Base-by-base conservation (phyloP, 2,329 filamentous ascomycete genomes). In the Ceratocystis variospora region DNA sequence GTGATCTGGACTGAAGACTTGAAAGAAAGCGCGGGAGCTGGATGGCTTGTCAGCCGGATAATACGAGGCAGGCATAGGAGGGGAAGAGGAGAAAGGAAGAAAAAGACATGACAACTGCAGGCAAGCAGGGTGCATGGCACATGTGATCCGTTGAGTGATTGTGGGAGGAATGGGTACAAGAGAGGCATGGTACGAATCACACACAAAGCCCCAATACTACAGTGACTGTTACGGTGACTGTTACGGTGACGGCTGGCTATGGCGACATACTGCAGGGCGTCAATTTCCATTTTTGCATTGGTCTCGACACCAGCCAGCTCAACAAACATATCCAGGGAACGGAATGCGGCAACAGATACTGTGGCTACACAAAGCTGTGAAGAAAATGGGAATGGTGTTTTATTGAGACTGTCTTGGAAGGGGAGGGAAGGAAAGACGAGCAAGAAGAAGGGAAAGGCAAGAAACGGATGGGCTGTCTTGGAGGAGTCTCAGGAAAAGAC, bases 401-500 rank as follows among this genome's bases (percentile, higher is more conserved):
- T 59, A 59, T 59, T 59, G 55, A 59, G 31, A 37, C 55, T 59
- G 55, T 59, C 55, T 59, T 59, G 15, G 6, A 22, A 25, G 22
- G 48, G 48, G 12, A 12, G 22, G n/a, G 7, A 10, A 25, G 10
- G n/a, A 53, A 10, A 25, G 48, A 25, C n/a, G 46, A 25, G 17
- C n/a, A 53, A n/a, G n/a, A 19, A 25, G 48, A 53, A 25, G 48
- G n/a, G n/a, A n/a, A 53, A 53, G 48, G 22, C 10, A 22, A 19
- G 48, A 25, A 22, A n/a, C 22, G 12, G 22, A n/a, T n/a, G 22
- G 48, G 28, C 37, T 22, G 50, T 25, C 50, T n/a, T 31, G 10
- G 12, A 55, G 28, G 17, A 15, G 48, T 10, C 48, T 53, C 25
- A 15, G 48, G 48, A 53, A 53, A 53, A 53, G 48, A 53, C 48